Evolutionary conservation across 768 basidiomycete genomes (phyloP).

Genomic region (Mycena olivaceomarginata): DNA sequence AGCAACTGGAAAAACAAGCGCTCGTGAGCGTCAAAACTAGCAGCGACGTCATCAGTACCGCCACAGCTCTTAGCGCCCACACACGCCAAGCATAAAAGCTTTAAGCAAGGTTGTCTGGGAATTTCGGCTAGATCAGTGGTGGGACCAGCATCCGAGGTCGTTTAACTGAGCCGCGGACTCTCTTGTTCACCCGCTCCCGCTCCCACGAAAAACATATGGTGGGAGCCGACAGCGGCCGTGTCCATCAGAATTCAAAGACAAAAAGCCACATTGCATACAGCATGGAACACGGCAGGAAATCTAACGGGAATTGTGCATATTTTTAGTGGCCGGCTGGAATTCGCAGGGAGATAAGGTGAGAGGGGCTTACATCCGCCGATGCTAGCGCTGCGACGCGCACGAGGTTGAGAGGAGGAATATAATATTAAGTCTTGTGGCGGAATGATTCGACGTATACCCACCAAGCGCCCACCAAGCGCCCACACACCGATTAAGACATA

Average conservation of each 20-base stretch:
- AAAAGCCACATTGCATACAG: conserved; percentile 8
- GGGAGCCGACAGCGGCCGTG: background rate
- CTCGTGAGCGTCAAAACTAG: conserved; percentile 1
- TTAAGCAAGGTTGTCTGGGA: background rate
- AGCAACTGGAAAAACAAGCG: background rate
- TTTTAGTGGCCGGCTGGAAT: conserved; percentile 16
- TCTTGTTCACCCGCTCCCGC: conserved; percentile 3
- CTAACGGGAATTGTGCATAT: background rate
- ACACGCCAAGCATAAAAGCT: background rate
- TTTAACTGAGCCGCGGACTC: conserved; percentile 17
- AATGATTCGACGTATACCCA: background rate
- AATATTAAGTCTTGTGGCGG: background rate
- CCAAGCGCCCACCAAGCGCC: conserved; percentile 3
- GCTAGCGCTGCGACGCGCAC: background rate
- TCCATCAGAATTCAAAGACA: conserved; percentile 29
- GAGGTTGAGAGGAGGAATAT: background rate
- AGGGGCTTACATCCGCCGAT: conserved; percentile 30
- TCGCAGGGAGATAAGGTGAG: conserved; percentile 36
- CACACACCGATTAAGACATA: background rate
- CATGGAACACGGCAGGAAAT: background rate
- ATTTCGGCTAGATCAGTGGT: background rate
- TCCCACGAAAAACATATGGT: conserved; percentile 20
- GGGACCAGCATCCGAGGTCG: too few species aligned
- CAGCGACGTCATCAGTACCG: conserved; percentile 6
- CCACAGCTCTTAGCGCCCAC: conserved; percentile 10